Evolutionary conservation across 1,139 yeast species (phyloP).

Genomic region (Yamadazyma aaseri): DNA sequence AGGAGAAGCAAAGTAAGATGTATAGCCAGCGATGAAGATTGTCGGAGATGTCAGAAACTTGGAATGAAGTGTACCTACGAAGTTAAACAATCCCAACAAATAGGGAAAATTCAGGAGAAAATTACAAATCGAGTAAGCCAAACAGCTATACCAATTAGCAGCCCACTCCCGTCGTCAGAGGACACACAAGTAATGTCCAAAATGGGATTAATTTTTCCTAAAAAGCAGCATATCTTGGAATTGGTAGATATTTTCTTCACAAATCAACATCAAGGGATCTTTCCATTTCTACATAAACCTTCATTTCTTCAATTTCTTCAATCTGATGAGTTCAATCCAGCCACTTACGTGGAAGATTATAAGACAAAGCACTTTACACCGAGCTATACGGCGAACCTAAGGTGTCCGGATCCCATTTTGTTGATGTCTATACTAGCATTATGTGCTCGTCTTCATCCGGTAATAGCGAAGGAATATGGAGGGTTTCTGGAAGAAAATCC

Average conservation of each 20-base stretch:
- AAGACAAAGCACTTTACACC: slow-evolving; percentile 10
- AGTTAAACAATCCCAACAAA: slow-evolving; percentile 21
- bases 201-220: slow-evolving; percentile 22
- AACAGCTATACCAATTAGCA: no score
- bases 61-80: slow-evolving; percentile 23
- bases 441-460: slow-evolving; percentile 33
- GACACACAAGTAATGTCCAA: no score
- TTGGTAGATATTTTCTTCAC: slow-evolving; percentile 29
- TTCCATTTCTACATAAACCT: slow-evolving; percentile 33
- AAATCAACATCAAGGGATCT: slow-evolving; percentile 34
- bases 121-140: not conserved
- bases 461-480: slow-evolving; percentile 28
- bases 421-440: slow-evolving; percentile 34
- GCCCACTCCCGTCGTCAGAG: no score
- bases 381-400: slow-evolving; percentile 14
- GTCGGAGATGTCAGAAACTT: slow-evolving; percentile 22
- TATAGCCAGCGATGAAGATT: slow-evolving; percentile 17
- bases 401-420: slow-evolving; percentile 31
- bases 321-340: slow-evolving; percentile 27
- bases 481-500: slow-evolving; percentile 28
- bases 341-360: slow-evolving; percentile 25
- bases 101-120: slow-evolving; percentile 7
- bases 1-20: slow-evolving; percentile 24
- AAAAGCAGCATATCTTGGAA: slow-evolving; percentile 23
- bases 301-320: slow-evolving; percentile 25